These are phyloP conservation scores for Beta corolliflora DNA, from an alignment of 179 eudicot species.

Conservation along the genomic window DNA sequence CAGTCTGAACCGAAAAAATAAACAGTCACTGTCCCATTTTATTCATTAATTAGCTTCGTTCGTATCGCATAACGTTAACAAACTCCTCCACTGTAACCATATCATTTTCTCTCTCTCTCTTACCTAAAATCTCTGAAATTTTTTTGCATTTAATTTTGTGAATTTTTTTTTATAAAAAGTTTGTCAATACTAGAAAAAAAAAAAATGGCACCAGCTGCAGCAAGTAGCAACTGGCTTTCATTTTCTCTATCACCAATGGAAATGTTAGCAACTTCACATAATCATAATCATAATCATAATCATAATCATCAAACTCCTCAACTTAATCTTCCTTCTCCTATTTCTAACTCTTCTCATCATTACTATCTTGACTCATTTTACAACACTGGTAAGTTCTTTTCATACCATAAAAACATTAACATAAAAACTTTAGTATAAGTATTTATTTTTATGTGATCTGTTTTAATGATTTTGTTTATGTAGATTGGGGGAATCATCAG, in stretches of 20 bases:
- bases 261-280: conserved; percentile 53
- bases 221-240: conserved; percentile 58
- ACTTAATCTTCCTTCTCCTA: conserved; percentile 20
- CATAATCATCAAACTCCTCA: conserved; percentile 28
- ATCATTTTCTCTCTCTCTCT: neutral
- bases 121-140: too few species aligned
- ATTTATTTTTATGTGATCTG: neutral
- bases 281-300: conserved; percentile 19
- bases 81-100: too few species aligned
- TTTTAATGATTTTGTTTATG: neutral
- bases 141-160: neutral
- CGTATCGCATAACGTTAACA: conserved; percentile 1
- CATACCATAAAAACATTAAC: neutral
- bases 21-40: neutral
- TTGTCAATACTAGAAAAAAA: too few species aligned
- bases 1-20: neutral
- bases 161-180: neutral
- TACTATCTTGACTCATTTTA: conserved; percentile 63
- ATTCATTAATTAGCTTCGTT: conserved; percentile 9
- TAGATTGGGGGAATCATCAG: conserved; percentile 36
- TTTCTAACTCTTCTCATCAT: conserved; percentile 42
- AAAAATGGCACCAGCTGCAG: conserved; percentile 44
- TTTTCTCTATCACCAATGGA: conserved; percentile 78
- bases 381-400: conserved; percentile 38
- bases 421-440: neutral